These are phyloP conservation scores for Amylocarpus encephaloides DNA, from an alignment of 2,329 filamentous ascomycete species.

Conservation along the genomic window DNA sequence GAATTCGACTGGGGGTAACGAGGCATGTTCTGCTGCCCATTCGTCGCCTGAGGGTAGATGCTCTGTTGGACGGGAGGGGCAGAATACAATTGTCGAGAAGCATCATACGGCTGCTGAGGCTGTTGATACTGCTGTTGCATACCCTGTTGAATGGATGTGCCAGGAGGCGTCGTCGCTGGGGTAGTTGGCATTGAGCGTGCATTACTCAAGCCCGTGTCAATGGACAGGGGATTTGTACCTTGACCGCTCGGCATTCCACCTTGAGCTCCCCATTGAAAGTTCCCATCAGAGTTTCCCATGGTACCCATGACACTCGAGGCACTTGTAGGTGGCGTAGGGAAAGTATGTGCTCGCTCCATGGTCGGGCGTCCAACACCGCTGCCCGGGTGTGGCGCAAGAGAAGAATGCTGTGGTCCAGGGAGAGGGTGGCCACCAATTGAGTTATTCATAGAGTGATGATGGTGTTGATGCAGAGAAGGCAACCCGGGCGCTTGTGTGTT, in stretches of 20 bases:
- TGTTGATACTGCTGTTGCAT: slow-evolving; percentile 72
- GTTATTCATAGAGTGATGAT: slow-evolving; percentile 56
- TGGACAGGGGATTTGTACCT: slow-evolving; percentile 65
- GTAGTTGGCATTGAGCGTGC: slow-evolving; percentile 82
- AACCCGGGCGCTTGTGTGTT: slow-evolving; percentile 52
- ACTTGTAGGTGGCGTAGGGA: slow-evolving; percentile 88
- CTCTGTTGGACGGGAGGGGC: slow-evolving; percentile 58
- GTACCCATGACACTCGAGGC: slow-evolving; percentile 74
- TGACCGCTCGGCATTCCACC: slow-evolving; percentile 54
- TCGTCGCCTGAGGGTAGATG: slow-evolving; percentile 60
- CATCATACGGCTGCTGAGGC: slow-evolving; percentile 64
- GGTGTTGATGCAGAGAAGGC: slow-evolving; percentile 64
- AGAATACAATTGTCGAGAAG: slow-evolving; percentile 71
- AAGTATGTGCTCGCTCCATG: slow-evolving; percentile 82
- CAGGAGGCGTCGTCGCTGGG: slow-evolving; percentile 85
- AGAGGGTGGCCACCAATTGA: slow-evolving; percentile 48
- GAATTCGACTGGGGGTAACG: slow-evolving; percentile 53
- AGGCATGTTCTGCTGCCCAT: slow-evolving; percentile 60
- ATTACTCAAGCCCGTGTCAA: slow-evolving; percentile 73
- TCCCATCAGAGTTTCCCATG: slow-evolving; percentile 66
- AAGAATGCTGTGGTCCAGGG: slow-evolving; percentile 36
- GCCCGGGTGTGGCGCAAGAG: slow-evolving; percentile 60
- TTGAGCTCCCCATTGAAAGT: slow-evolving; percentile 71
- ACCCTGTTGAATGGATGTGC: slow-evolving; percentile 54
- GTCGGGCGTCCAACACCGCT: slow-evolving; percentile 60